Base-by-base conservation (phyloP, 129 eudicot species). In the Saussurea involucrata region DNA sequence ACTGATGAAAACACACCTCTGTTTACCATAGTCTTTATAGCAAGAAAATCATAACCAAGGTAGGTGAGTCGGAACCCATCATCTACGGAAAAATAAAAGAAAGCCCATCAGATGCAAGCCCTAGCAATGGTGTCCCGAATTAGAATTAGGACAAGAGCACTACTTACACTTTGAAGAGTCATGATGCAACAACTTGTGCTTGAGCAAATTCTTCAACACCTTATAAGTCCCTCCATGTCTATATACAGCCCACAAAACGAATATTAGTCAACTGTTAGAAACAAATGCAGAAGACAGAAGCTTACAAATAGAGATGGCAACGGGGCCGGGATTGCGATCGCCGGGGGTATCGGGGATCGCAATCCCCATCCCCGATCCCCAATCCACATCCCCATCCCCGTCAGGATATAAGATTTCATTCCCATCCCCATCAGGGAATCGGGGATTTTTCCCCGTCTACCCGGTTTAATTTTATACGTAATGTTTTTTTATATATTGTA, bases 221-320 rank as follows among this genome's bases (percentile, higher is more conserved):
- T 95, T 95, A 70, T 95, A 95, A 17, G 98, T 89, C 34, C 98
- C 98, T 60, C 98, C 98, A 85, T 95, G 96, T 76, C 98, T 94
- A 63, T 34, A 46, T 32, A 28, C 73, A 75, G 63, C 44, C 63
- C 73, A 66, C 6, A 80, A 72, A 64, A 24, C 64, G 1, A 78
- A 40, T 58, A 53, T 60, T 77, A 69, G n/a, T 34, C 7, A 8
- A 29, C 15, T n/a, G 25, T 33, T 18, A 78, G 15, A 61, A 10
- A 63, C 8, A 58, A 8, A 29, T 34, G 29, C 17, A 24, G n/a
- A 28, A 63, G 6, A 53, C 17, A 36, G 8, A 13, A 11, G 22
- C 20, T 53, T 53, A n/a, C 20, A 6, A 53, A n/a, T n/a, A n/a
- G n/a, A n/a, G n/a, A n/a, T n/a, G n/a, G n/a, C n/a, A n/a, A n/a